phyloP scores from a whole-genome alignment of 2,329 filamentous ascomycete genomes.

The Colletotrichum liaoningense region DNA sequence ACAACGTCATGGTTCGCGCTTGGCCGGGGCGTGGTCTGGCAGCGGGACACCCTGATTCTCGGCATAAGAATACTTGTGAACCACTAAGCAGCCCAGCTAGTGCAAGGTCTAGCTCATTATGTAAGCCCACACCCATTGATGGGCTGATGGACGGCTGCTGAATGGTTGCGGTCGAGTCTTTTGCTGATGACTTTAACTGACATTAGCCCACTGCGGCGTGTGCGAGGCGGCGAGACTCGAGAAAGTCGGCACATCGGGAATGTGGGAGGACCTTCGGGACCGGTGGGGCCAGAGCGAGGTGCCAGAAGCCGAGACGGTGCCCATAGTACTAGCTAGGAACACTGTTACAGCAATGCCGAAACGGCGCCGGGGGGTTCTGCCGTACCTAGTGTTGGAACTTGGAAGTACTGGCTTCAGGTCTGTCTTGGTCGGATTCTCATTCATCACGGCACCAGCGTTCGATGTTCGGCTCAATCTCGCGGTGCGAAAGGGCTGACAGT shows the following conservation, averaged over 20 bases:
- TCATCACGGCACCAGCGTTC: neutral
- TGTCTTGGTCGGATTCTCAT: neutral
- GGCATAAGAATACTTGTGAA: conserved; percentile 1
- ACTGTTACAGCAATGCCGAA: conserved; percentile 18
- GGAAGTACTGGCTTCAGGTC: neutral
- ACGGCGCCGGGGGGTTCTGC: conserved; percentile 13
- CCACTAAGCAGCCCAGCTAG: neutral
- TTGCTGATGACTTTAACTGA: neutral
- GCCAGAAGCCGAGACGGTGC: conserved; percentile 15
- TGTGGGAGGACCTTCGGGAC: conserved; percentile 25
- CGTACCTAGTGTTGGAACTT: neutral
- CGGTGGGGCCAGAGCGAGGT: conserved; percentile 11
- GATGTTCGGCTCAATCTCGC: neutral
- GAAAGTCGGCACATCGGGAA: conserved; percentile 7
- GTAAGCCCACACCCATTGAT: conserved; percentile 5
- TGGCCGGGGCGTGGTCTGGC: neutral
- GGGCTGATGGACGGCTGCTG: neutral
- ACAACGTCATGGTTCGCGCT: conserved; percentile 24
- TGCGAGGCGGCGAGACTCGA: neutral
- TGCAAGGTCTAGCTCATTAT: conserved; percentile 3
- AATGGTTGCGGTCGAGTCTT: conserved; percentile 4
- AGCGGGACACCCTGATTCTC: conserved; percentile 14
- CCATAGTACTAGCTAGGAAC: neutral
- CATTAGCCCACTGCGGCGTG: neutral
- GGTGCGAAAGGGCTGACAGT: neutral